Conservation (phyloP, 2,329 filamentous ascomycete species). For the Diplodia mutila region DNA sequence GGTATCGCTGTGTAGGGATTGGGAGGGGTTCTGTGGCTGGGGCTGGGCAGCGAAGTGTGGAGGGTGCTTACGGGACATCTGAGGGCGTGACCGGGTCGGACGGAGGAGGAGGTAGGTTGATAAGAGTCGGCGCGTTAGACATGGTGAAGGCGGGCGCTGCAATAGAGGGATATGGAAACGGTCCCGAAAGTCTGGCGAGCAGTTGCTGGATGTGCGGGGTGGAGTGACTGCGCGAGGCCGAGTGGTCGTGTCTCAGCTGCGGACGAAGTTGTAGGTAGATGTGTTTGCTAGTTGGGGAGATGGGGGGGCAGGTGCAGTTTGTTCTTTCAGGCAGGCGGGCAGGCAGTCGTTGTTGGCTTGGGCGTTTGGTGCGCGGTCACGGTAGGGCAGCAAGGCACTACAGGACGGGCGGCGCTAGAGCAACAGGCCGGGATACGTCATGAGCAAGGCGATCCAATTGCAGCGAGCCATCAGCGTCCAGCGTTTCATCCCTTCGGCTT, state of each 20-base stretch:
- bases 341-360: slow-evolving; percentile 1
- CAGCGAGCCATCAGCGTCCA: background rate
- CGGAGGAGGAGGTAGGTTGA: slow-evolving; percentile 80
- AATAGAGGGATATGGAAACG: background rate
- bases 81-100: slow-evolving; percentile 85
- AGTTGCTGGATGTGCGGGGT: slow-evolving; percentile 2
- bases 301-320: background rate
- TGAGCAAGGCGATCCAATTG: slow-evolving; percentile 10
- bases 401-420: background rate
- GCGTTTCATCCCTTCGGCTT: slow-evolving; percentile 3
- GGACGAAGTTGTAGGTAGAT: background rate
- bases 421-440: slow-evolving; percentile 8
- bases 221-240: slow-evolving; percentile 8
- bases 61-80: slow-evolving; percentile 75
- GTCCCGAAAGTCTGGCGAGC: background rate
- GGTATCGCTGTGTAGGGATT: background rate
- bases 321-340: slow-evolving; percentile 1
- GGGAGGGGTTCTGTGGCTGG: background rate
- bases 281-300: background rate
- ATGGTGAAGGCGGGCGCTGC: slow-evolving; percentile 31
- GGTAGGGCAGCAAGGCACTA: slow-evolving; percentile 19
- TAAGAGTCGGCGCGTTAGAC: slow-evolving; percentile 65
- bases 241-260: background rate
- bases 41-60: background rate
- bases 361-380: background rate